Evolutionary conservation across 2,329 filamentous ascomycete genomes (phyloP).

Genomic region (Ciborinia camelliae): DNA sequence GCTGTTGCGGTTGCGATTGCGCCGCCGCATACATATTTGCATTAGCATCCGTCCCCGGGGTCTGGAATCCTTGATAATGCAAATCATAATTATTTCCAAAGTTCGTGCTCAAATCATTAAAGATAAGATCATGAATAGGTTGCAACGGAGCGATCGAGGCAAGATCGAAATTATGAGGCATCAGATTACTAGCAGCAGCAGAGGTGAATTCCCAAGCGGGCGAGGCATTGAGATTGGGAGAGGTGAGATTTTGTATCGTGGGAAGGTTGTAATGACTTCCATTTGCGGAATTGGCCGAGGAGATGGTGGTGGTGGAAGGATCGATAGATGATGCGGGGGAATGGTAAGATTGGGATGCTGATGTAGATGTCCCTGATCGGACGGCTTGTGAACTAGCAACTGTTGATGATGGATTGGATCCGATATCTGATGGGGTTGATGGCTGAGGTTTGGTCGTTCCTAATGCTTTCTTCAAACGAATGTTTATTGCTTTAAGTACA

Average conservation of each 20-base stretch:
- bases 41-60: no score
- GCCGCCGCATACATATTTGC: constrained; percentile 16
- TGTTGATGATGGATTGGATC: constrained; percentile 21
- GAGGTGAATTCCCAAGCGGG: constrained; percentile 25
- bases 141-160: constrained; percentile 53
- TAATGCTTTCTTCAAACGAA: constrained; percentile 49
- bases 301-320: constrained; percentile 8
- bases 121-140: constrained; percentile 55
- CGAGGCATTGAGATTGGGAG: constrained; percentile 10
- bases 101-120: constrained; percentile 47
- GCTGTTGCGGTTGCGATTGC: no score
- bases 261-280: constrained; percentile 29
- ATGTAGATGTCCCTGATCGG: constrained; percentile 6
- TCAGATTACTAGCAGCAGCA: constrained; percentile 3
- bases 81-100: constrained; percentile 7
- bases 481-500: constrained; percentile 53
- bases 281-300: constrained; percentile 1
- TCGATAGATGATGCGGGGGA: constrained; percentile 17
- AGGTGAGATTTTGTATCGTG: constrained; percentile 33
- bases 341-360: constrained; percentile 6
- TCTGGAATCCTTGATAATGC: constrained; percentile 10
- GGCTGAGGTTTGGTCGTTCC: constrained; percentile 11
- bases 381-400: constrained; percentile 13
- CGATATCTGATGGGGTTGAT: constrained; percentile 15
- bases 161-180: constrained; percentile 43